These are phyloP conservation scores for Ceratocystis huliohia DNA, from an alignment of 2,329 filamentous ascomycete genomes.

Conservation along the genomic window DNA sequence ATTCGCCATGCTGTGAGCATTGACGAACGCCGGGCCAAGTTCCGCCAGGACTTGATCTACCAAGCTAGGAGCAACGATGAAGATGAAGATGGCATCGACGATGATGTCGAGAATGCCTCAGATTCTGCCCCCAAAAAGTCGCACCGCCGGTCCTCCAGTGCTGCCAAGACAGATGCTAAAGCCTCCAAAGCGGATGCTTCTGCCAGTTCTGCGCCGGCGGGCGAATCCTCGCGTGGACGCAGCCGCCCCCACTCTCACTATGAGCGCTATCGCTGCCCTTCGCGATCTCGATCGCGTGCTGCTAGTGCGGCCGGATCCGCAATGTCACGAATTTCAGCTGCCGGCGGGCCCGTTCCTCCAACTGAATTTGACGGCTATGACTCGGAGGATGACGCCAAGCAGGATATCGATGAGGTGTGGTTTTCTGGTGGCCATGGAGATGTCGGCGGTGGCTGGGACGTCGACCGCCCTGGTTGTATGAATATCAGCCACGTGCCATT, in stretches of 20 bases:
- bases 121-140: neutral
- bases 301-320: constrained; percentile 4
- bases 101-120: constrained; percentile 2
- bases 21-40: constrained; percentile 59
- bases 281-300: constrained; percentile 26
- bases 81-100: constrained; percentile 20
- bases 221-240: constrained; percentile 8
- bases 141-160: neutral
- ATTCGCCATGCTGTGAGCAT: constrained; percentile 60
- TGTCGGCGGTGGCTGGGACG: constrained; percentile 63
- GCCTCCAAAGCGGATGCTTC: neutral
- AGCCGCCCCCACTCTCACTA: constrained; percentile 15
- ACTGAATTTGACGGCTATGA: constrained; percentile 28
- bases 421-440: constrained; percentile 70
- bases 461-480: constrained; percentile 38
- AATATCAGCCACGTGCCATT: constrained; percentile 55
- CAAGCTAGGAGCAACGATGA: constrained; percentile 27
- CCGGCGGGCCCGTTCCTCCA: neutral
- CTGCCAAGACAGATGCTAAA: neutral
- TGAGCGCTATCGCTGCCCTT: constrained; percentile 26
- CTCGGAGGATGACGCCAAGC: constrained; percentile 38
- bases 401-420: constrained; percentile 71
- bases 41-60: constrained; percentile 56
- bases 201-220: constrained; percentile 11
- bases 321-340: neutral